These are phyloP conservation scores for Tuber microsphaerosporum DNA, from an alignment of 495 filamentous ascomycete species.

Conservation along the genomic window DNA sequence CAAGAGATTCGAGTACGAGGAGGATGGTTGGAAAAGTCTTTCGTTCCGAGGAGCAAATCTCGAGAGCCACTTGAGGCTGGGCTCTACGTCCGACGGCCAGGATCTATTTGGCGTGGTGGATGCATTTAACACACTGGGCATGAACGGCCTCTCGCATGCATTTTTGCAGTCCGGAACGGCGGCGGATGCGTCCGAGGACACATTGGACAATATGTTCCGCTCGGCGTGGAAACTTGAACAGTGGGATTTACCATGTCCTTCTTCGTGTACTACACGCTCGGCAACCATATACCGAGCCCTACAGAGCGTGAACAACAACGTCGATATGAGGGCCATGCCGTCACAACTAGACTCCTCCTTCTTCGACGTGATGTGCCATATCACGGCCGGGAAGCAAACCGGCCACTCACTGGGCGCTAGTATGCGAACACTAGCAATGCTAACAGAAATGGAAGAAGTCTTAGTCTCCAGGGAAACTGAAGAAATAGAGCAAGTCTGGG, in stretches of 20 bases:
- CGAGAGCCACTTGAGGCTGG: conserved; percentile 65
- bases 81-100: conserved; percentile 25
- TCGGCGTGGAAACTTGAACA: conserved; percentile 82
- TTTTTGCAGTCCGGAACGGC: conserved; percentile 54
- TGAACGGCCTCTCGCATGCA: conserved; percentile 65
- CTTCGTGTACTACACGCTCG: conserved; percentile 53
- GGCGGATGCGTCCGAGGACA: conserved; percentile 50
- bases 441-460: conserved; percentile 76
- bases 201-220: conserved; percentile 62
- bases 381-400: conserved; percentile 53
- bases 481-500: conserved; percentile 57
- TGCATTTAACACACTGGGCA: conserved; percentile 58
- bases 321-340: conserved; percentile 49
- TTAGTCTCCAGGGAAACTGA: conserved; percentile 53
- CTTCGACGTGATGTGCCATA: conserved; percentile 54
- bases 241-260: conserved; percentile 80
- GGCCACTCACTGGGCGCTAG: conserved; percentile 56
- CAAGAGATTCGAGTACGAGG: conserved; percentile 81
- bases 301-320: conserved; percentile 65
- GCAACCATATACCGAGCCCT: conserved; percentile 71
- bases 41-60: conserved; percentile 87
- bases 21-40: conserved; percentile 77
- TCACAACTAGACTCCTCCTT: conserved; percentile 57
- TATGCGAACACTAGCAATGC: conserved; percentile 64
- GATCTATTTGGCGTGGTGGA: conserved; percentile 52